Conservation (phyloP, 2,329 filamentous ascomycete genomes). For the Pestalotiopsis sp. region DNA sequence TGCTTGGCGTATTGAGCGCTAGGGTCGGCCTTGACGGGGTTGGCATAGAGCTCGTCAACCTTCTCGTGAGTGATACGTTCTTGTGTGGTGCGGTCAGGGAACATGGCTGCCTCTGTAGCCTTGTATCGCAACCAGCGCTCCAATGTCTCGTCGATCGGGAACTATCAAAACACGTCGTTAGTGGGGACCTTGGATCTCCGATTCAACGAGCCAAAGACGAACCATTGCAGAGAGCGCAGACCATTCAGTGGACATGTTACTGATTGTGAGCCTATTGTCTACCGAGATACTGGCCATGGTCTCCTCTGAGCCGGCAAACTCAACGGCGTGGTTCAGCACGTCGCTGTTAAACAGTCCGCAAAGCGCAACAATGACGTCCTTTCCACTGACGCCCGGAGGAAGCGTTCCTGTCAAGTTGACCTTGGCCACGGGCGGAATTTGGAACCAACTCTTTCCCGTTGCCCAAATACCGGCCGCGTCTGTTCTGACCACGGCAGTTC, state of each 20-base stretch:
- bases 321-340: slow-evolving; percentile 87
- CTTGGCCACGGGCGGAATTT: slow-evolving; percentile 81
- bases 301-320: slow-evolving; percentile 80
- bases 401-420: slow-evolving; percentile 77
- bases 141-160: slow-evolving; percentile 78
- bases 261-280: slow-evolving; percentile 73
- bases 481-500: slow-evolving; percentile 82
- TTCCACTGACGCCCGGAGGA: slow-evolving; percentile 82
- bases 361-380: slow-evolving; percentile 90
- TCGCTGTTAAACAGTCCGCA: slow-evolving; percentile 88
- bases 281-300: slow-evolving; percentile 52
- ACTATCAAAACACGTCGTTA: slow-evolving; percentile 36
- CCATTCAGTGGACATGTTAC: slow-evolving; percentile 85
- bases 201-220: slow-evolving; percentile 21
- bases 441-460: slow-evolving; percentile 84
- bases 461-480: slow-evolving; percentile 88
- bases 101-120: slow-evolving; percentile 72
- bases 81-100: slow-evolving; percentile 49
- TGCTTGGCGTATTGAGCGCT: slow-evolving; percentile 83
- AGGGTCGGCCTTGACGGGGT: slow-evolving; percentile 70
- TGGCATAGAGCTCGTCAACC: slow-evolving; percentile 72
- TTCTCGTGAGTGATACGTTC: slow-evolving; percentile 71
- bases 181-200: slow-evolving; percentile 16
- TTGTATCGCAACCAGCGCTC: slow-evolving; percentile 76
- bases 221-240: slow-evolving; percentile 55